Base-by-base conservation (phyloP, 768 basidiomycete genomes). In the Termitomyces bulborhizus region DNA sequence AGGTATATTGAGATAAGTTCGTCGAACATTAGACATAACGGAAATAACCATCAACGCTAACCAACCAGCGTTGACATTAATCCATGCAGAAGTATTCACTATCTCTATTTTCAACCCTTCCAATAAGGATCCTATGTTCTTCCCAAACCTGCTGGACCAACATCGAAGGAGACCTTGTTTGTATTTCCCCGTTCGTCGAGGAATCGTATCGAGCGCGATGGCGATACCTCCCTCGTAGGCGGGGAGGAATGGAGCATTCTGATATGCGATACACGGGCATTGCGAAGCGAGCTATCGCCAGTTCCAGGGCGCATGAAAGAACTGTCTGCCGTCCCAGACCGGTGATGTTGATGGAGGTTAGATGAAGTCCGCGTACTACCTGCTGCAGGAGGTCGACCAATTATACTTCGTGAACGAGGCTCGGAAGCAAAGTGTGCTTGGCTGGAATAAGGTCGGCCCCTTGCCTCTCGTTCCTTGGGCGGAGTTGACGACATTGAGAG, bases 161-260 rank as follows among this genome's bases (percentile, higher is more conserved):
- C n/a, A 24, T 60, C 59, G 29, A 57, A 52, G 2, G 55, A 48
- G 31, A 52, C 56, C 21, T 46, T 57, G 24, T 34, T 55, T 45
- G 27, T 57, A 7, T 56, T 54, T 8, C 43, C 51, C 24, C n/a
- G 29, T 36, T 66, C 62, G 51, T 72, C 74, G 18, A 67, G 63
- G 48, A 78, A 78, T 52, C 76, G 59, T 16, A 80, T 70, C 37
- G 73, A 76, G 26, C 78, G 65, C 36, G 77, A 68, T 3, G 78
- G 78, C 24, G 78, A 80, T 16, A 58, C 68, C 21, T 78, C 77
- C 44, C 77, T 64, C 27, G 73, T 71, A 15, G 67, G 64, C n/a
- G 66, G 63, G 3, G 60, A 54, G 13, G 61, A 61, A 48, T 70
- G 63, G 50, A 66, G 54, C 46, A 65, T 65, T 9, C 68, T 61